Evolutionary conservation across 805 yeast genomes (phyloP).

Genomic region (Cyberlindnera saturnus): DNA sequence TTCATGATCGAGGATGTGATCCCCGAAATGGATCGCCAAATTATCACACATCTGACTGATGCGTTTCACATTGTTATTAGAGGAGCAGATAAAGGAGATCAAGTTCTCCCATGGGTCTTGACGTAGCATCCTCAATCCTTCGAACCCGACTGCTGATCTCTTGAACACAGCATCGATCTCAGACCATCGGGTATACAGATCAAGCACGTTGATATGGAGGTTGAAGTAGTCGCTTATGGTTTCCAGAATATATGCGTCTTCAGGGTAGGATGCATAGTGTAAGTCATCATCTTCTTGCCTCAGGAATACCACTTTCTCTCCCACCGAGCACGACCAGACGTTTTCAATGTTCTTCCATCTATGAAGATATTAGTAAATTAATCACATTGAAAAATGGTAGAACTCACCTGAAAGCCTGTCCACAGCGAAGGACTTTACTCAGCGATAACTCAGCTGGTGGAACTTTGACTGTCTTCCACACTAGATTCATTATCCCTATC

Average conservation of each 20-base stretch:
- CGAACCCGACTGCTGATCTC: conserved; percentile 32
- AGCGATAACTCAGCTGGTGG: conserved; percentile 45
- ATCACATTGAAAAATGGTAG: not conserved
- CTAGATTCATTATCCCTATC: conserved; percentile 1
- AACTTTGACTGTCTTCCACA: conserved; percentile 16
- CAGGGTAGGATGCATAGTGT: conserved; percentile 44
- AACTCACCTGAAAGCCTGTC: conserved; percentile 61
- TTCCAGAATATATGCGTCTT: conserved; percentile 29
- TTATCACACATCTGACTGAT: conserved; percentile 89
- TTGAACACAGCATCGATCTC: conserved; percentile 44
- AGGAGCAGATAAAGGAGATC: conserved; percentile 85
- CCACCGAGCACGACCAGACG: conserved; percentile 60
- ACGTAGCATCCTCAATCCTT: conserved; percentile 77
- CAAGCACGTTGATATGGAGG: conserved; percentile 45
- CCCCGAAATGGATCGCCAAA: conserved; percentile 67
- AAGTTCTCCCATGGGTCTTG: conserved; percentile 98
- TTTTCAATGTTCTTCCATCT: conserved; percentile 63
- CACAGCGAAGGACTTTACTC: conserved; percentile 67
- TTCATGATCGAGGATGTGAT: conserved; percentile 43
- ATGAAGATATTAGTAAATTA: conserved; percentile 1
- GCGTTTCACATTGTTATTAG: conserved; percentile 92
- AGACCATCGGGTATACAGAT: conserved; percentile 59
- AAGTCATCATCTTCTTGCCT: conserved; percentile 49
- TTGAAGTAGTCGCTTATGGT: conserved; percentile 68
- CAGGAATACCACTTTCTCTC: conserved; percentile 56